Evolutionary conservation across 2,329 filamentous ascomycete species (phyloP).

Genomic region (Catunica adiposa): DNA sequence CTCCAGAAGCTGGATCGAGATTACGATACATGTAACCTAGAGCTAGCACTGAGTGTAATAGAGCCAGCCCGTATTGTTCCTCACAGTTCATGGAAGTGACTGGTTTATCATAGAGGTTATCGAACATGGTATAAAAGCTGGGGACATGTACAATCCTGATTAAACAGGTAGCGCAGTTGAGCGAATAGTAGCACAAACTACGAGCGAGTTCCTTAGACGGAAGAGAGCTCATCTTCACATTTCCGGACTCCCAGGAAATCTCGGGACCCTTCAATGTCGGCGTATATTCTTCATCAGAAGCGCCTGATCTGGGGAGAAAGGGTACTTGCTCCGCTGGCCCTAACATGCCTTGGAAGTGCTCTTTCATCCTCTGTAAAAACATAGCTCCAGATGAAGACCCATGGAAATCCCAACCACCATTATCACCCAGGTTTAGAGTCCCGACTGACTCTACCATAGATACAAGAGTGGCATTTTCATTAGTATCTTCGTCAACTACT

Average conservation of each 20-base stretch:
- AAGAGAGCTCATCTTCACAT: slow-evolving; percentile 42
- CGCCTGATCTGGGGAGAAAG: slow-evolving; percentile 37
- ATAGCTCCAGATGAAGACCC: slow-evolving; percentile 83
- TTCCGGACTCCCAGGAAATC: slow-evolving; percentile 23
- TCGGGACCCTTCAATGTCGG: slow-evolving; percentile 52
- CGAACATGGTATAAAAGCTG: slow-evolving; percentile 60
- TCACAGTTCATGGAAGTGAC: slow-evolving; percentile 44
- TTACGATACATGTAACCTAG: slow-evolving; percentile 56
- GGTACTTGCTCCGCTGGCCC: slow-evolving; percentile 45
- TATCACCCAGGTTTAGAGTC: slow-evolving; percentile 78
- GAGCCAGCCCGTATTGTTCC: slow-evolving; percentile 51
- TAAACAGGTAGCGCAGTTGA: slow-evolving; percentile 41
- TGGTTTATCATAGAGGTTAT: slow-evolving; percentile 58
- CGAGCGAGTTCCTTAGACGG: slow-evolving; percentile 45
- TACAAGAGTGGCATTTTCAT: slow-evolving; percentile 58
- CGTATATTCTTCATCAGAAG: slow-evolving; percentile 33
- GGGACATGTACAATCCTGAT: slow-evolving; percentile 65
- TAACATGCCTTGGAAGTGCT: slow-evolving; percentile 67
- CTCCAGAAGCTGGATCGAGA: slow-evolving; percentile 36
- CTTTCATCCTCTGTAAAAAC: slow-evolving; percentile 72
- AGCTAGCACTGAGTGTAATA: slow-evolving; percentile 54
- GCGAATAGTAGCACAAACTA: slow-evolving; percentile 36
- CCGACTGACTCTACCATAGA: slow-evolving; percentile 93
- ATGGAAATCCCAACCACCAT: slow-evolving; percentile 87
- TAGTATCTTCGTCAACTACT: slow-evolving; percentile 23